Evolutionary conservation across 805 yeast genomes (phyloP).

Genomic region (Metschnikowia kunwiensis): DNA sequence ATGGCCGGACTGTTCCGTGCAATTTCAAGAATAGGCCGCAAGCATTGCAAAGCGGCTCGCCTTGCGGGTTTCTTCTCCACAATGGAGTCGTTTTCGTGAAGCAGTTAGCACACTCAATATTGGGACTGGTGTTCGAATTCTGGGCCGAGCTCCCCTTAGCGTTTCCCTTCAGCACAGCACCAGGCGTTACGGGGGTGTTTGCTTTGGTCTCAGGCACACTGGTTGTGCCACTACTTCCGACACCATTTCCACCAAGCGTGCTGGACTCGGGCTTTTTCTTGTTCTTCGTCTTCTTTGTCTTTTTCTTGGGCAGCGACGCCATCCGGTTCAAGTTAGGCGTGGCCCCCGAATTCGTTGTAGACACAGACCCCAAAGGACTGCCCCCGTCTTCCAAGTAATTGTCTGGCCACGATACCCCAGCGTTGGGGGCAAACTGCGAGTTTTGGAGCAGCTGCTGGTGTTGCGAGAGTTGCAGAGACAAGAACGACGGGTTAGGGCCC

Average conservation of each 20-base stretch:
- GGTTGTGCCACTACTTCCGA: too few relatives aligned
- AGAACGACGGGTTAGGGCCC: conserved; percentile 3
- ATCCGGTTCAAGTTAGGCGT: conserved; percentile 9
- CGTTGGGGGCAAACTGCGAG: neutral
- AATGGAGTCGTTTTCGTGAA: conserved; percentile 89
- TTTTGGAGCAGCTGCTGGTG: conserved; percentile 7
- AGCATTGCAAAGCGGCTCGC: conserved; percentile 92
- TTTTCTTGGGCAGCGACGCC: conserved; percentile 11
- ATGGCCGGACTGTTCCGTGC: conserved; percentile 93
- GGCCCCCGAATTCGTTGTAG: conserved; percentile 13
- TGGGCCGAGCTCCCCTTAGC: conserved; percentile 1
- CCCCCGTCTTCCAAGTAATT: conserved; percentile 11
- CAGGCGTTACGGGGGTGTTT: neutral
- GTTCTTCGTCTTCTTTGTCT: conserved; percentile 10
- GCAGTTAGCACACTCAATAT: conserved; percentile 73
- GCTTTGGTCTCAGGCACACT: neutral
- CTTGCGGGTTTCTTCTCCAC: conserved; percentile 92
- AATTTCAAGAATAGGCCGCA: conserved; percentile 47
- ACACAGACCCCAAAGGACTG: conserved; percentile 11
- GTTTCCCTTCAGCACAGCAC: neutral
- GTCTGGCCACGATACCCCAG: conserved; percentile 5
- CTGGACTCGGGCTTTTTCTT: conserved; percentile 7
- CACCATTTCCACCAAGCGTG: too few relatives aligned
- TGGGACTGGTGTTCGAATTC: conserved; percentile 2
- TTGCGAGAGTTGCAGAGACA: conserved; percentile 4